A percentile compares a stretch with the other conserved stretches of the same genome.
These are phyloP conservation scores for Tolypocladium amazonense DNA, from an alignment of 2,329 filamentous ascomycete genomes.

Conservation along the genomic window DNA sequence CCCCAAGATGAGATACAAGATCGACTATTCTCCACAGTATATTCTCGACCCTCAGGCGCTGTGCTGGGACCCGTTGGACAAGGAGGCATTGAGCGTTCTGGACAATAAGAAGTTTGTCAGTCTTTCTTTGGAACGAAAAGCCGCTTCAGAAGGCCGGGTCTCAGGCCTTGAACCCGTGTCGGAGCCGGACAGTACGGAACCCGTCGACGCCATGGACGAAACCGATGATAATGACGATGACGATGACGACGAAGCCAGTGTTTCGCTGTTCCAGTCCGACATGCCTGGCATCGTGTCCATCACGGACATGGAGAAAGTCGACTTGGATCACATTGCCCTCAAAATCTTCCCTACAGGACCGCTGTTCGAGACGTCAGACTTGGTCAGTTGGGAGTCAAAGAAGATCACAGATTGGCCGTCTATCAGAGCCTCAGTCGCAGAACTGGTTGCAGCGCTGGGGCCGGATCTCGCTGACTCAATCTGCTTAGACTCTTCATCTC, in stretches of 20 bases:
- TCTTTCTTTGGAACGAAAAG: slow-evolving; percentile 24
- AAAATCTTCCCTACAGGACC: slow-evolving; percentile 27
- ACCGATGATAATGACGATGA: slow-evolving; percentile 2
- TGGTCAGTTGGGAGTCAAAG: slow-evolving; percentile 49
- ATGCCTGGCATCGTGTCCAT: slow-evolving; percentile 58
- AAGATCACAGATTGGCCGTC: slow-evolving; percentile 36
- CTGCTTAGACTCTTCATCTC: slow-evolving; percentile 35
- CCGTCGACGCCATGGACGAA: slow-evolving; percentile 1
- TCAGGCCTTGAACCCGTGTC: background rate
- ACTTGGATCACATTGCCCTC: slow-evolving; percentile 50
- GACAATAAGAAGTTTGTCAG: slow-evolving; percentile 48
- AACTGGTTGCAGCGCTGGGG: slow-evolving; percentile 57
- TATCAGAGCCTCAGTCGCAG: slow-evolving; percentile 53
- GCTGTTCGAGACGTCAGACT: slow-evolving; percentile 35
- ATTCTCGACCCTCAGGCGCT: slow-evolving; percentile 60
- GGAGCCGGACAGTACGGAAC: background rate
- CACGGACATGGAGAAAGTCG: slow-evolving; percentile 39
- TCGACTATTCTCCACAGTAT: slow-evolving; percentile 64
- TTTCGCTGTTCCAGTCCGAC: slow-evolving; percentile 44
- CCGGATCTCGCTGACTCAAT: slow-evolving; percentile 44
- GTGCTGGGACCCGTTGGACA: slow-evolving; percentile 50
- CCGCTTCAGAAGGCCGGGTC: background rate
- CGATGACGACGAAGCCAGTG: slow-evolving; percentile 11
- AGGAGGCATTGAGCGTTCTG: slow-evolving; percentile 34
- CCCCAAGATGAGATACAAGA: slow-evolving; percentile 78